Base-by-base conservation (phyloP, 306 rosid species). In the Sindora glabra region DNA sequence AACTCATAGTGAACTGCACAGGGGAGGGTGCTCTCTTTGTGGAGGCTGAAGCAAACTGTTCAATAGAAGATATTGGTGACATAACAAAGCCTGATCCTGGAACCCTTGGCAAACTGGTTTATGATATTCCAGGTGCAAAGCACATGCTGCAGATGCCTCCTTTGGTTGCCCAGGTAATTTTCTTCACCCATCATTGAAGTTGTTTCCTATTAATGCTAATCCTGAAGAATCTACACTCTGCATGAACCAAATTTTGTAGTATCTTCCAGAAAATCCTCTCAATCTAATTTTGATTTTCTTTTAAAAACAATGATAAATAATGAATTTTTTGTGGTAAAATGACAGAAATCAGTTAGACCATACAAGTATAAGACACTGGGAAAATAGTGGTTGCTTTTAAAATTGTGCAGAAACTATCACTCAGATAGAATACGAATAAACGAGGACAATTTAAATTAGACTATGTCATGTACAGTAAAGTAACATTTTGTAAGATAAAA, bases 81-180 rank as follows among this genome's bases (percentile, higher is more conserved):
- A 81, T 80, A 16, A 81, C 94, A 21, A 89, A 86, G 75, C 81
- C 94, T 2, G 89, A 92, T 45, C 90, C 95, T 1, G 74, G 80
- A 13, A 82, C 86, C 67, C 90, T 89, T 64, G 90, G 94, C 15
- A 77, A 65, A 81, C 84, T 92, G n/a, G 90, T 92, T 64, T 86
- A 83, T 80, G 85, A 83, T 19, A 75, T 92, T 59, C 99, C 96
- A 11, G 94, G 79, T 16, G 99, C 94, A 18, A 86, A 79, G 15
- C 79, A 83, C 77, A 82, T 92, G 4, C 94, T 92, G 59, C 89
- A 92, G 66, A 86, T 84, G 45, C 99, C 96, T 80, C 99, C 81
- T 71, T 65, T 92, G 62, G 79, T 84, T 67, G 96, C 75, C 21
- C 96, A 92, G 98, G 96, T 88, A 34, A n/a, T 53, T 60, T 48